phyloP scores from a whole-genome alignment of 768 basidiomycete species.

The Leccinum arenicola region DNA sequence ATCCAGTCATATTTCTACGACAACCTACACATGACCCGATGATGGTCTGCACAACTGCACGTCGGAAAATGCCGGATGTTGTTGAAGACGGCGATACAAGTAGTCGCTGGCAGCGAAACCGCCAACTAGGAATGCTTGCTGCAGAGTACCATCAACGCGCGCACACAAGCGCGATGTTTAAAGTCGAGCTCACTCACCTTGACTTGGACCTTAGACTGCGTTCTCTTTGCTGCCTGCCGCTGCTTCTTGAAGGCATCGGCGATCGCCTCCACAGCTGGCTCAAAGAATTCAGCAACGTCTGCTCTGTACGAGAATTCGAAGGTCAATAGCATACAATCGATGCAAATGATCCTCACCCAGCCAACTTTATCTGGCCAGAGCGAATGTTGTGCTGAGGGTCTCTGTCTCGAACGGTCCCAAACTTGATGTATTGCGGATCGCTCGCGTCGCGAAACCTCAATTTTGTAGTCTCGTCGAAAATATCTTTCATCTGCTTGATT shows the following conservation, averaged over 20 bases:
- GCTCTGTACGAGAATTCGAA: constrained; percentile 17
- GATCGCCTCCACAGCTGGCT: constrained; percentile 39
- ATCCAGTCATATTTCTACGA: background rate
- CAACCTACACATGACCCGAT: constrained; percentile 39
- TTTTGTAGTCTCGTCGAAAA: constrained; percentile 38
- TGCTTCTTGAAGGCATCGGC: constrained; percentile 34
- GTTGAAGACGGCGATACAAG: constrained; percentile 41
- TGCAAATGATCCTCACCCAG: constrained; percentile 28
- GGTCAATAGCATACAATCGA: background rate
- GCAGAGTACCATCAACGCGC: background rate
- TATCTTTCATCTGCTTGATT: constrained; percentile 30
- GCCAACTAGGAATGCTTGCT: constrained; percentile 46
- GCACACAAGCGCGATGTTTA: background rate
- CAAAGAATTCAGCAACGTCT: constrained; percentile 40
- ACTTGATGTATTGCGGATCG: constrained; percentile 37
- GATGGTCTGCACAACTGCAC: constrained; percentile 46
- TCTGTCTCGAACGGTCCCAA: constrained; percentile 36
- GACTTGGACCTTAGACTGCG: constrained; percentile 24
- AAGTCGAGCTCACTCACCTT: constrained; percentile 4
- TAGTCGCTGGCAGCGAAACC: constrained; percentile 50
- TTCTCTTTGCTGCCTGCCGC: constrained; percentile 12
- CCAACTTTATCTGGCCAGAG: constrained; percentile 35
- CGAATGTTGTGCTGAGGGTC: constrained; percentile 34
- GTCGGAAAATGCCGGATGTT: constrained; percentile 32
- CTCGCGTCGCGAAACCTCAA: constrained; percentile 36